phyloP scores from a whole-genome alignment of 495 filamentous ascomycete species.

The Penicilliopsis zonata region DNA sequence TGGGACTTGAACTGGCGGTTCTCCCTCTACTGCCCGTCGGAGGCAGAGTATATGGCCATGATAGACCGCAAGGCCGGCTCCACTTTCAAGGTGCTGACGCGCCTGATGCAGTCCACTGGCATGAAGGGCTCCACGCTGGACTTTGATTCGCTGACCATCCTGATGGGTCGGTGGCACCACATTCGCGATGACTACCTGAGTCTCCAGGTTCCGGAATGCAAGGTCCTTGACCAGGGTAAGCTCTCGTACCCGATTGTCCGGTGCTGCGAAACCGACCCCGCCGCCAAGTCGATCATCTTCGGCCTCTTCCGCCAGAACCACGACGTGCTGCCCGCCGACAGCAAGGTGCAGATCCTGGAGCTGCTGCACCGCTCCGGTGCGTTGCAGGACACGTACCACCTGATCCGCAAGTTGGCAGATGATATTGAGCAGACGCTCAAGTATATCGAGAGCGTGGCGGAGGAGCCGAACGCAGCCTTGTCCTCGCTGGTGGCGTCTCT shows the following conservation, averaged over 20 bases:
- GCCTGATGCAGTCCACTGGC: slow-evolving; percentile 14
- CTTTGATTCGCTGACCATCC: slow-evolving; percentile 6
- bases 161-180: slow-evolving; percentile 19
- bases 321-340: slow-evolving; percentile 1
- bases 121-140: slow-evolving; percentile 5
- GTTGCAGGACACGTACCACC: slow-evolving; percentile 4
- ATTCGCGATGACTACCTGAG: slow-evolving; percentile 24
- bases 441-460: slow-evolving; percentile 3
- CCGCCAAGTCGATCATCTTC: slow-evolving; percentile 20
- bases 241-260: slow-evolving; percentile 16
- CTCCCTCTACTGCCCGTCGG: slow-evolving; percentile 9
- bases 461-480: slow-evolving; percentile 6
- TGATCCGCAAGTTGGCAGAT: slow-evolving; percentile 4
- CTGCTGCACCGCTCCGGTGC: slow-evolving; percentile 5
- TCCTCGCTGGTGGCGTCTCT: slow-evolving; percentile 6
- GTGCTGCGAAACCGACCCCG: slow-evolving; percentile 5
- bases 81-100: slow-evolving; percentile 12
- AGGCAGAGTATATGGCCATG: slow-evolving; percentile 15
- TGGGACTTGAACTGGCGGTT: slow-evolving; percentile 18
- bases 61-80: slow-evolving; percentile 18
- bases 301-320: slow-evolving; percentile 22
- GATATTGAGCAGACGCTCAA: slow-evolving; percentile 4
- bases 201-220: slow-evolving; percentile 11
- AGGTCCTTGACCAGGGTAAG: slow-evolving; percentile 23
- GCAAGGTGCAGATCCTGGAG: slow-evolving; percentile 8